phyloP scores from a whole-genome alignment of 352 stramenopile genomes.

The Globisporangium nodosum region DNA sequence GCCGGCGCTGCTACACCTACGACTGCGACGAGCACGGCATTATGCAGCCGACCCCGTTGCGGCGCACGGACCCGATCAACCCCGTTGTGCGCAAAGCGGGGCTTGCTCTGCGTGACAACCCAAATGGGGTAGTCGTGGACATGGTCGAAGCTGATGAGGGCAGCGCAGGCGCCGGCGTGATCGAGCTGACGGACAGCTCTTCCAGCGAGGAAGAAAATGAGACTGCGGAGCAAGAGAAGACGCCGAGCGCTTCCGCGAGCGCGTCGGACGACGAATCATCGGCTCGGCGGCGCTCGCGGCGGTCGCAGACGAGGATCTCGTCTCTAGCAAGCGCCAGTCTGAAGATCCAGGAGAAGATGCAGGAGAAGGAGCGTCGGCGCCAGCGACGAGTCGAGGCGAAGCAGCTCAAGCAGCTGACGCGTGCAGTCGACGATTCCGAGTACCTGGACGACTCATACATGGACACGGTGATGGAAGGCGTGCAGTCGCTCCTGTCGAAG shows the following conservation, averaged over 20 bases:
- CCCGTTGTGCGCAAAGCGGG: constrained; percentile 35
- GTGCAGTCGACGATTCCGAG: constrained; percentile 48
- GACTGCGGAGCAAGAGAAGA: constrained; percentile 19
- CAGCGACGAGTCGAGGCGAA: constrained; percentile 16
- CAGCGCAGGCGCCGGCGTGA: constrained; percentile 4
- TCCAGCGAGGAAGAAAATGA: constrained; percentile 11
- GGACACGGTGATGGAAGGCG: constrained; percentile 18
- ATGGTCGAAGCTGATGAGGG: neutral
- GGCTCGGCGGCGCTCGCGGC: constrained; percentile 41
- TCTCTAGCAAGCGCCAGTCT: constrained; percentile 54
- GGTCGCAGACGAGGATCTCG: constrained; percentile 57
- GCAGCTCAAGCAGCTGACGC: constrained; percentile 33
- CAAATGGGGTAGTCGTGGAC: neutral
- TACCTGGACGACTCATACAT: constrained; percentile 68
- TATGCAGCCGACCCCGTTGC: constrained; percentile 40
- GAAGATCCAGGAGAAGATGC: constrained; percentile 50
- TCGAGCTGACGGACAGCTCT: constrained; percentile 20
- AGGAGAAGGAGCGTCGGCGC: constrained; percentile 35
- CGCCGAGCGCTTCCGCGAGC: constrained; percentile 7
- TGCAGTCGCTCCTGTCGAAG: constrained; percentile 16
- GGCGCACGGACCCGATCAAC: constrained; percentile 50
- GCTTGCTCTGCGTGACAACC: constrained; percentile 17
- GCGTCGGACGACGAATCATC: constrained; percentile 21
- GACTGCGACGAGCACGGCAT: constrained; percentile 89
- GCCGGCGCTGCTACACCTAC: constrained; percentile 86